Conservation (phyloP, 1,284 basidiomycete species). For the Lignosus rhinocerotis region DNA sequence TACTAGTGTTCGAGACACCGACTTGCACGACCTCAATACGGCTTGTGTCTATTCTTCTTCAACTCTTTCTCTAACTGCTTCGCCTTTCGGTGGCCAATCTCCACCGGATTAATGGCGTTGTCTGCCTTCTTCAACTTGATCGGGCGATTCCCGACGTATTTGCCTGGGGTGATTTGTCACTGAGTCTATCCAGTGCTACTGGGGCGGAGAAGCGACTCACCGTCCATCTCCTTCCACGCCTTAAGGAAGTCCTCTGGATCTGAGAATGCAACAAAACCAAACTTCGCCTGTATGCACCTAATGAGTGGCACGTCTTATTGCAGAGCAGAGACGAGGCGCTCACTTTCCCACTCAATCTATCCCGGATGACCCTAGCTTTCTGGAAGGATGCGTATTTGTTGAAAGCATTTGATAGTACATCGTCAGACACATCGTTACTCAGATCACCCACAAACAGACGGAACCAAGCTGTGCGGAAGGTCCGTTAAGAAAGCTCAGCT, state of each 20-base stretch:
- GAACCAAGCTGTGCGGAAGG: constrained; percentile 78
- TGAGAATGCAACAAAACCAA: constrained; percentile 96
- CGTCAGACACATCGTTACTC: constrained; percentile 97
- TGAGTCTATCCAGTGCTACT: neutral
- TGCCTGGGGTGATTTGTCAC: constrained; percentile 54
- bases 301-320: neutral
- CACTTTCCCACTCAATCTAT: constrained; percentile 88
- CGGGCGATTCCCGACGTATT: constrained; percentile 95
- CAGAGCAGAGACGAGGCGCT: constrained; percentile 8
- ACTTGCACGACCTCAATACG: constrained; percentile 47
- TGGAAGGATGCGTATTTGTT: constrained; percentile 90
- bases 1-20: too few relatives aligned
- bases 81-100: constrained; percentile 91
- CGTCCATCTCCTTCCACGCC: constrained; percentile 99
- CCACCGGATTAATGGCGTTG: constrained; percentile 84
- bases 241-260: constrained; percentile 98
- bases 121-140: constrained; percentile 91
- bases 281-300: constrained; percentile 73
- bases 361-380: constrained; percentile 94
- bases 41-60: constrained; percentile 80
- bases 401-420: constrained; percentile 90
- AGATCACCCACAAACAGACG: constrained; percentile 97
- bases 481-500: neutral
- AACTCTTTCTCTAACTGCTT: constrained; percentile 77
- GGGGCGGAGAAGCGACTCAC: constrained; percentile 43